phyloP scores from a whole-genome alignment of 108 stramenopile genomes.

The Nitzschia sp. region DNA sequence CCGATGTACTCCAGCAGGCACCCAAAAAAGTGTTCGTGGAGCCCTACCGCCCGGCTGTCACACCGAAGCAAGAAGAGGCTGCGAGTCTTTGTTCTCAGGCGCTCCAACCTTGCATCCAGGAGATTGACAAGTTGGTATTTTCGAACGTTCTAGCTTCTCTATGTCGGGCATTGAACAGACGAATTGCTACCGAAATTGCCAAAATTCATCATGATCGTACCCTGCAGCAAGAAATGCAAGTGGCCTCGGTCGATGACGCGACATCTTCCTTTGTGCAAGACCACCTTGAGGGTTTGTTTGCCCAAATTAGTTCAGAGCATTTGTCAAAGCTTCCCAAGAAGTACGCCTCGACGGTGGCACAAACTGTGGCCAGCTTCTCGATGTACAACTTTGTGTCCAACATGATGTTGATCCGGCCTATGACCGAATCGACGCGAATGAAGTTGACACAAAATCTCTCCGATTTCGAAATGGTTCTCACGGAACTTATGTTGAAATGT shows the following conservation, averaged over 20 bases:
- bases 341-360: conserved; percentile 63
- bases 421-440: conserved; percentile 67
- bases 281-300: conserved; percentile 58
- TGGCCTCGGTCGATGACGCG: conserved; percentile 15
- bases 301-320: conserved; percentile 51
- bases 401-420: conserved; percentile 68
- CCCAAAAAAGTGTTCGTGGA: conserved; percentile 79
- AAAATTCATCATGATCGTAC: conserved; percentile 78
- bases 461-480: conserved; percentile 77
- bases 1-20: conserved; percentile 53
- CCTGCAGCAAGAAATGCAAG: conserved; percentile 29
- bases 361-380: conserved; percentile 72
- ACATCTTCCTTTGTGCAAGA: conserved; percentile 72
- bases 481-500: conserved; percentile 72
- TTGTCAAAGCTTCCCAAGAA: conserved; percentile 65
- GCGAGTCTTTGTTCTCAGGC: conserved; percentile 66
- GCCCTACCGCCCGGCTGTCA: conserved; percentile 81
- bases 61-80: conserved; percentile 78
- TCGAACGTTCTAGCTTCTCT: conserved; percentile 62
- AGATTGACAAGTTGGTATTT: conserved; percentile 74
- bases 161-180: conserved; percentile 60
- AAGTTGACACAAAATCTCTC: conserved; percentile 81
- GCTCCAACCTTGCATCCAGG: conserved; percentile 62
- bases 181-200: conserved; percentile 56
- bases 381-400: conserved; percentile 85